These are phyloP conservation scores for Amanita molliuscula DNA, from an alignment of 768 basidiomycete species.

Conservation along the genomic window DNA sequence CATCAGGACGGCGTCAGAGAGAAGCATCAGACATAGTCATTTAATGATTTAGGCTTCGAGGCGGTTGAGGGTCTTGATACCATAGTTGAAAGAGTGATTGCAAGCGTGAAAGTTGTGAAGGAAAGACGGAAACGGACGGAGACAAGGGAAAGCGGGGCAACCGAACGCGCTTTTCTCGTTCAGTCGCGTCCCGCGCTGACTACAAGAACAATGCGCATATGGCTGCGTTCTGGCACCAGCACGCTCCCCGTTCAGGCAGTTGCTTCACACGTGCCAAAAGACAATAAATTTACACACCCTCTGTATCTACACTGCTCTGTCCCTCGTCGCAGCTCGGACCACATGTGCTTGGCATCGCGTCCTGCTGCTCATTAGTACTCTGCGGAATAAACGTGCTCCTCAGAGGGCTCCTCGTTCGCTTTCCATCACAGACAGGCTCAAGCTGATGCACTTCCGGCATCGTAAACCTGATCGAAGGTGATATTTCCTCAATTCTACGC, in stretches of 20 bases:
- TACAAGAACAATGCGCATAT: conserved; percentile 21
- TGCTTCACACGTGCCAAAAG: conserved; percentile 3
- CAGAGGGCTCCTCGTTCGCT: background rate
- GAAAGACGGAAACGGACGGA: conserved; percentile 5
- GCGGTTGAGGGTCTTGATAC: conserved; percentile 27
- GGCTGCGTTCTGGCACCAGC: conserved; percentile 13
- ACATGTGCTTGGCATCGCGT: too few relatives aligned
- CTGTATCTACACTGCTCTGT: background rate
- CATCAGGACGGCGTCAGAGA: background rate
- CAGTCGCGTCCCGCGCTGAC: conserved; percentile 40
- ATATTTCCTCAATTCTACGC: background rate
- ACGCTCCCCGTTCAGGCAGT: background rate
- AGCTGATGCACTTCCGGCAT: background rate
- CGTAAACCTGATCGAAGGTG: background rate
- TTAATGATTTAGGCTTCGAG: conserved; percentile 41
- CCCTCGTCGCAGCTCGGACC: too few relatives aligned
- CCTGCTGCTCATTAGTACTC: too few relatives aligned
- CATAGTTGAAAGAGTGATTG: conserved; percentile 13
- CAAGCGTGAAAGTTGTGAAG: background rate
- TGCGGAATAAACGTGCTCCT: too few relatives aligned
- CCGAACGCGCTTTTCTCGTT: conserved; percentile 18
- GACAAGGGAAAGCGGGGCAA: conserved; percentile 1
- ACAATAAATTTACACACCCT: background rate
- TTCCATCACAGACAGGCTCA: background rate
- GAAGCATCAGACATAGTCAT: conserved; percentile 46